Evolutionary conservation across 257 asterid genomes (phyloP).

Genomic region (Eustoma russellianum): DNA sequence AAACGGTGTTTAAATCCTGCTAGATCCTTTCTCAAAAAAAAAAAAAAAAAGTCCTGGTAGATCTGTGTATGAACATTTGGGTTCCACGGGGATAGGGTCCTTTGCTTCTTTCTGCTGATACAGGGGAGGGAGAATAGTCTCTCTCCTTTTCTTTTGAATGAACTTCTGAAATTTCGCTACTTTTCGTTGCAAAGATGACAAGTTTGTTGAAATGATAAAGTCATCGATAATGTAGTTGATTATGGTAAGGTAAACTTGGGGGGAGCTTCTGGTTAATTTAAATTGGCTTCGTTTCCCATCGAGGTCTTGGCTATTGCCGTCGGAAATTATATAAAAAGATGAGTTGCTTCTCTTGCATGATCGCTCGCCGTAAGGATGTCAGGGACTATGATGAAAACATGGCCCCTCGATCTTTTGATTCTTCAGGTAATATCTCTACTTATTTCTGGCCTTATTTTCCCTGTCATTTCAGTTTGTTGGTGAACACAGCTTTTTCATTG

Average conservation of each 20-base stretch:
- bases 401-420: conserved; percentile 31
- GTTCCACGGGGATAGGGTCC: conserved; percentile 11
- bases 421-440: conserved; percentile 30
- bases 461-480: background rate
- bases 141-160: conserved; percentile 6
- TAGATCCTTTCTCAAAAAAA: no score
- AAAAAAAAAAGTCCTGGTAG: no score
- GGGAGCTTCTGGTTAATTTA: background rate
- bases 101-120: conserved; percentile 1
- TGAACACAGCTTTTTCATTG: background rate
- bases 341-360: conserved; percentile 77
- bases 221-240: conserved; percentile 5
- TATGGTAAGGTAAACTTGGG: background rate
- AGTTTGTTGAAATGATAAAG: background rate
- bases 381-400: conserved; percentile 49
- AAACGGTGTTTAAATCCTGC: background rate
- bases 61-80: conserved; percentile 4
- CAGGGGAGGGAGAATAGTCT: conserved; percentile 13
- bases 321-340: conserved; percentile 11
- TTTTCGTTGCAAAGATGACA: no score
- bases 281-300: background rate
- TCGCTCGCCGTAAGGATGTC: conserved; percentile 40
- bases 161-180: background rate
- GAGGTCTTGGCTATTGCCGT: background rate
- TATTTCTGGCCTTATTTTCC: background rate